Conservation (phyloP, 1,284 basidiomycete genomes). For the Ceratobasidium sp. region DNA sequence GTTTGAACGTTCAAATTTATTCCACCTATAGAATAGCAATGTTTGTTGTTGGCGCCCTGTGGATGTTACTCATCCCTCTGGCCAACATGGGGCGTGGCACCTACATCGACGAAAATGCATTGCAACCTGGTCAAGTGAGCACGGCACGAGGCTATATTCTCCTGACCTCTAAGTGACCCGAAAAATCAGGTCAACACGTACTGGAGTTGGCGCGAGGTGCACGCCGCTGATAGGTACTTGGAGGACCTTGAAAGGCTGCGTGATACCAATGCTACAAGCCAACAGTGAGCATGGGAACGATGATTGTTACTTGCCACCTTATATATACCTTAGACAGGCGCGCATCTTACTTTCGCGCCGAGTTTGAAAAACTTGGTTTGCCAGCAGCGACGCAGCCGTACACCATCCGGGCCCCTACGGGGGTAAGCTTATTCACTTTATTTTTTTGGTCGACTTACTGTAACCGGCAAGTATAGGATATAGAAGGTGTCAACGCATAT, state of each 20-base stretch:
- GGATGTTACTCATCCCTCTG: conserved; percentile 76
- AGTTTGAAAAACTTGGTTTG: conserved; percentile 75
- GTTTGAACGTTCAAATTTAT: not conserved
- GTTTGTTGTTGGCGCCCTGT: conserved; percentile 69
- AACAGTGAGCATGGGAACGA: conserved; percentile 64
- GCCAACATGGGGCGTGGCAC: conserved; percentile 68
- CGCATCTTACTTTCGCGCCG: conserved; percentile 61
- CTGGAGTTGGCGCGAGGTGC: conserved; percentile 88
- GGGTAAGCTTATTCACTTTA: conserved; percentile 53
- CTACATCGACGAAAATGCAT: conserved; percentile 92
- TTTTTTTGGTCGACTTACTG: not conserved
- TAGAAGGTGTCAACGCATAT: conserved; percentile 78
- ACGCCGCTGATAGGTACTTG: conserved; percentile 79
- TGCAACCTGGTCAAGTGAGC: conserved; percentile 84
- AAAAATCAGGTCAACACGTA: conserved; percentile 76
- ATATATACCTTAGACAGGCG: conserved; percentile 58
- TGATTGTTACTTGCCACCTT: conserved; percentile 10
- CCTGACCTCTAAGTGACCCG: not conserved
- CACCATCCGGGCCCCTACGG: conserved; percentile 59
- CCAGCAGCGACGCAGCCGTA: conserved; percentile 73
- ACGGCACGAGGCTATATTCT: conserved; percentile 3
- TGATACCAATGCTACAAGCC: conserved; percentile 67
- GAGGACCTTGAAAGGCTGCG: conserved; percentile 68
- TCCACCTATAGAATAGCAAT: conserved; percentile 50
- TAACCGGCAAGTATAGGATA: conserved; percentile 51